Percentiles rank a stretch among this genome's conserved stretches.
These are phyloP conservation scores for Podospora sp. DNA, from an alignment of 495 filamentous ascomycete species.

Conservation along the genomic window DNA sequence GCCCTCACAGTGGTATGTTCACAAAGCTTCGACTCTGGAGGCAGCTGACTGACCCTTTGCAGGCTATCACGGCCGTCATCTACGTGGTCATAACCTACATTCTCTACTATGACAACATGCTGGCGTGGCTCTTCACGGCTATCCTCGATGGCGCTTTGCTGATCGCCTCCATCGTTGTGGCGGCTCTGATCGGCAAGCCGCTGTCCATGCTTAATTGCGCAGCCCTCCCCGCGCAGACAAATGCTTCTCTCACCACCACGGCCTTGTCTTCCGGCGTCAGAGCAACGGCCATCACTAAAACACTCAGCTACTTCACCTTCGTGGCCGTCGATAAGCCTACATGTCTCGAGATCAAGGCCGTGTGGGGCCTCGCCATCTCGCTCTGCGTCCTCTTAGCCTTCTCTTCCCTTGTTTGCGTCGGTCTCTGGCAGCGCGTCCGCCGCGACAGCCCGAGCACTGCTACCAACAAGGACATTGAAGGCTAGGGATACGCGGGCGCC, in stretches of 20 bases:
- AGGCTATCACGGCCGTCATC: constrained; percentile 77
- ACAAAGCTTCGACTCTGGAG: neutral
- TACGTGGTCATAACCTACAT: constrained; percentile 79
- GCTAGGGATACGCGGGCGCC: constrained; percentile 50
- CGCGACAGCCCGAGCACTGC: constrained; percentile 26
- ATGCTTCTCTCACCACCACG: constrained; percentile 14
- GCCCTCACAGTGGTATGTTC: constrained; percentile 74
- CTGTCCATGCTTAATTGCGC: constrained; percentile 77
- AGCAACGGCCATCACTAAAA: constrained; percentile 22
- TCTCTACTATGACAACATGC: constrained; percentile 76
- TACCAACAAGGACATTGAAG: constrained; percentile 42
- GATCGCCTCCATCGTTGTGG: constrained; percentile 74
- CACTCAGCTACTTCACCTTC: constrained; percentile 29
- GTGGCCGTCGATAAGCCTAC: constrained; percentile 58
- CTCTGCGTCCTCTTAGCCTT: constrained; percentile 78
- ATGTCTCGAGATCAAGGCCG: constrained; percentile 83
- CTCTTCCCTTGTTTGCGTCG: constrained; percentile 56
- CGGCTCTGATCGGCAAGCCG: constrained; percentile 78
- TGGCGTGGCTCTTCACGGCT: constrained; percentile 71
- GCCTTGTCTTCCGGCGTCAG: constrained; percentile 17
- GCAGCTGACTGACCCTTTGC: neutral
- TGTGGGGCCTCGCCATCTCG: constrained; percentile 87
- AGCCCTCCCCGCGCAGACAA: constrained; percentile 39
- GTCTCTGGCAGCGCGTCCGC: constrained; percentile 43
- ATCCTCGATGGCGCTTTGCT: constrained; percentile 69